Conservation (phyloP, 2,329 filamentous ascomycete species). For the Paracorniculantispora psalliotae region DNA sequence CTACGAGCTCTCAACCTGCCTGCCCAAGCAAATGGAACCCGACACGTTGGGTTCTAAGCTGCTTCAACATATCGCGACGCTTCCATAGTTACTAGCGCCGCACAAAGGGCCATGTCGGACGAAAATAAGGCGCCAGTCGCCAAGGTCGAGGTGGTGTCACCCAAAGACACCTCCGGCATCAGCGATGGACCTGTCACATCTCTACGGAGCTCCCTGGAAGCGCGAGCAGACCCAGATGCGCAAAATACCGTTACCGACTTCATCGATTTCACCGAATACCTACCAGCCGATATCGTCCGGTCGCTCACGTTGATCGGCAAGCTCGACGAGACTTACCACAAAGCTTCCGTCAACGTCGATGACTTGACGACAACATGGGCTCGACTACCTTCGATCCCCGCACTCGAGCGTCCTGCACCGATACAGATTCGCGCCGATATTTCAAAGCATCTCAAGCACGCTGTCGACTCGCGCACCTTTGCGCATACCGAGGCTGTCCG, state of each 20-base stretch:
- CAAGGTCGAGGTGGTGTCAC: conserved; percentile 30
- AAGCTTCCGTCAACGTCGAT: conserved; percentile 51
- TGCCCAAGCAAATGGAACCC: not conserved
- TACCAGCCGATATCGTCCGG: conserved; percentile 61
- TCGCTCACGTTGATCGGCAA: conserved; percentile 62
- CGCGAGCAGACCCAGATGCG: conserved; percentile 59
- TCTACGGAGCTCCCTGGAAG: conserved; percentile 35
- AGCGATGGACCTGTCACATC: conserved; percentile 18
- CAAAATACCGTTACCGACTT: conserved; percentile 67
- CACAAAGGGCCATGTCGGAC: conserved; percentile 18
- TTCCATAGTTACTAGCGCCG: not conserved
- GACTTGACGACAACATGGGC: conserved; percentile 54
- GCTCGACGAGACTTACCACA: conserved; percentile 54
- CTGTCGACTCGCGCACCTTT: conserved; percentile 52
- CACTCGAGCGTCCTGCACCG: conserved; percentile 43
- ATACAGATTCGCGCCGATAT: conserved; percentile 54
- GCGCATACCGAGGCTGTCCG: conserved; percentile 58
- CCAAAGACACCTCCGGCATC: conserved; percentile 29
- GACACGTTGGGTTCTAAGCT: not conserved
- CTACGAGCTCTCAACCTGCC: not conserved
- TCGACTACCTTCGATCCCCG: conserved; percentile 44
- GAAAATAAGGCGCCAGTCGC: conserved; percentile 18
- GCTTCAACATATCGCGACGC: not conserved
- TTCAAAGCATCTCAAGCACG: conserved; percentile 51
- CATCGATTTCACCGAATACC: conserved; percentile 65